These are phyloP conservation scores for Ocimum tenuiflorum DNA, from an alignment of 257 asterid species.

Conservation along the genomic window DNA sequence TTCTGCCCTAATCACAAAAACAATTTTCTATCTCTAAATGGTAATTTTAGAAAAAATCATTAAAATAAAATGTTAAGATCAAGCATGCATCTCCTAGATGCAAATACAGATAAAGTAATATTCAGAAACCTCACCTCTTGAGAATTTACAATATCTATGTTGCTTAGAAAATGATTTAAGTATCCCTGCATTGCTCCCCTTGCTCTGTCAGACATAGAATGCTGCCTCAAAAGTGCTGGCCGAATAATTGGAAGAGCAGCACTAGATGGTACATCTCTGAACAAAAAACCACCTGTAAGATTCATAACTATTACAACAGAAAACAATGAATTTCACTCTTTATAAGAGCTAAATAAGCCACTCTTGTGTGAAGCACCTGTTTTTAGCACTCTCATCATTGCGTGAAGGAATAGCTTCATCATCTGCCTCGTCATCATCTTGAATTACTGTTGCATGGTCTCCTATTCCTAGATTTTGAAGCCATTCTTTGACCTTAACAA, in stretches of 20 bases:
- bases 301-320: constrained; percentile 62
- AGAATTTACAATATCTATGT: constrained; percentile 82
- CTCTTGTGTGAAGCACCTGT: constrained; percentile 56
- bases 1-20: neutral
- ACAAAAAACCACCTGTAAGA: constrained; percentile 98
- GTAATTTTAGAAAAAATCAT: neutral
- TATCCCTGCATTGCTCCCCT: constrained; percentile 94
- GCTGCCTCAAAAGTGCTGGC: constrained; percentile 88
- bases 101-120: constrained; percentile 9
- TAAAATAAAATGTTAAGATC: constrained; percentile 2
- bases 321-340: constrained; percentile 35
- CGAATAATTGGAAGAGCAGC: constrained; percentile 92
- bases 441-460: constrained; percentile 62
- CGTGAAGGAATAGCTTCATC: constrained; percentile 65
- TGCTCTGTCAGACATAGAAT: constrained; percentile 83
- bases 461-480: constrained; percentile 92
- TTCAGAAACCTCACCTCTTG: constrained; percentile 52
- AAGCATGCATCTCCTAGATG: constrained; percentile 5
- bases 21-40: neutral
- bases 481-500: constrained; percentile 82
- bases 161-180: constrained; percentile 85
- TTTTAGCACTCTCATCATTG: constrained; percentile 58
- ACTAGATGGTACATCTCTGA: constrained; percentile 99
- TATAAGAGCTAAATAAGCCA: constrained; percentile 26
- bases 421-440: constrained; percentile 85